phyloP scores from a whole-genome alignment of 495 filamentous ascomycete genomes.

The Neurospora sp. region DNA sequence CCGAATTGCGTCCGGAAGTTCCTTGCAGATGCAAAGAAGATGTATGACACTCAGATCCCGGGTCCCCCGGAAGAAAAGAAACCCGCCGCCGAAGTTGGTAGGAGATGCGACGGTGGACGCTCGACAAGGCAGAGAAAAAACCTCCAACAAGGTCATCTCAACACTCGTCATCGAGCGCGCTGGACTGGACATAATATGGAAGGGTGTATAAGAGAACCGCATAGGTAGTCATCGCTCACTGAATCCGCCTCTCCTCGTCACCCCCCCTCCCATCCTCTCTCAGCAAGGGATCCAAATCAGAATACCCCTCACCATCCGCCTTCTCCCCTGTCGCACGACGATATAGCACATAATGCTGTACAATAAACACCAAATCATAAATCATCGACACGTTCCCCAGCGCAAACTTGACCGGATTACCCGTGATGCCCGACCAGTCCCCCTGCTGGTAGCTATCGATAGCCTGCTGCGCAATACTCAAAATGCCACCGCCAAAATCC shows the following conservation, averaged over 20 bases:
- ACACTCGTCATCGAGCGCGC: neutral
- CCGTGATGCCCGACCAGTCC: slow-evolving; percentile 82
- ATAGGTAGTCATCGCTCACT: slow-evolving; percentile 9
- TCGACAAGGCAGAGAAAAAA: neutral
- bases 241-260: slow-evolving; percentile 25
- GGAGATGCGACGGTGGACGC: neutral
- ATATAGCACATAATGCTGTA: slow-evolving; percentile 82
- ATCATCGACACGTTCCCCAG: slow-evolving; percentile 72
- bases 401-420: slow-evolving; percentile 85
- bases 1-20: neutral
- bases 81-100: neutral
- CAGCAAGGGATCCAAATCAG: slow-evolving; percentile 15
- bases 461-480: slow-evolving; percentile 74
- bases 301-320: slow-evolving; percentile 20
- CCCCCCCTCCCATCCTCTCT: slow-evolving; percentile 17
- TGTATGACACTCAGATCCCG: neutral
- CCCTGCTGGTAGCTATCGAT: slow-evolving; percentile 76
- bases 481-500: slow-evolving; percentile 67
- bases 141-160: neutral
- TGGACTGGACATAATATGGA: neutral
- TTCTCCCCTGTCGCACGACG: slow-evolving; percentile 20
- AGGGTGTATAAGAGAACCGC: neutral
- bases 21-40: neutral
- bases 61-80: neutral
- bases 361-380: slow-evolving; percentile 80